Conservation (phyloP, 148 eudicot genomes). For the Vaccinium myrtillus region DNA sequence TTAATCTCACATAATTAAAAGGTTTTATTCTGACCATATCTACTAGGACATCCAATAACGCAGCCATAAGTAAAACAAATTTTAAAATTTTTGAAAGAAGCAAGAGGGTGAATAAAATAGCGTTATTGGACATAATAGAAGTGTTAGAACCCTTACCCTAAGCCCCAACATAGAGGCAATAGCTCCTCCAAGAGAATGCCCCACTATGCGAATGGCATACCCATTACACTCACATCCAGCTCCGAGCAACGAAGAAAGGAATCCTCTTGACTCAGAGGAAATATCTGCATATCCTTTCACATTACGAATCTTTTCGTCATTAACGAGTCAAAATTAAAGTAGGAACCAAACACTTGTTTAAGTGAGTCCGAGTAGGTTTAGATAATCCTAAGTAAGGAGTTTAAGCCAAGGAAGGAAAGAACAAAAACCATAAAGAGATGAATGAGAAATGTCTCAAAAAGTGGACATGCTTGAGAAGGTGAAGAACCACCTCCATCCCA, state of each 20-base stretch:
- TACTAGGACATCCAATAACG: neutral
- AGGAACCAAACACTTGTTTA: neutral
- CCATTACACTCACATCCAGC: constrained; percentile 75
- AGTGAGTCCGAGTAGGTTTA: neutral
- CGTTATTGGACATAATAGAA: neutral
- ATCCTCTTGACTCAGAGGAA: constrained; percentile 49
- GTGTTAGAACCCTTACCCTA: constrained; percentile 38
- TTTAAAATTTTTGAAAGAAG: neutral
- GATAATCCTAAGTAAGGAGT: neutral
- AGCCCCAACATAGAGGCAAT: constrained; percentile 67
- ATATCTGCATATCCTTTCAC: constrained; percentile 25
- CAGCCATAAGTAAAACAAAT: neutral
- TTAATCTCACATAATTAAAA: neutral
- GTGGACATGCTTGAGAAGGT: neutral
- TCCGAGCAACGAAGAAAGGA: constrained; percentile 68
- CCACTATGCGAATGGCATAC: constrained; percentile 63
- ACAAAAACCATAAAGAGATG: neutral
- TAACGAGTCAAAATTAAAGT: neutral
- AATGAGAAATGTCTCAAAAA: neutral
- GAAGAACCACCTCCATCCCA: neutral
- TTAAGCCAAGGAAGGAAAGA: neutral
- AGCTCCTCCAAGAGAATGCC: constrained; percentile 89
- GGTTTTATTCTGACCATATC: neutral
- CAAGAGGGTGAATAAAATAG: neutral
- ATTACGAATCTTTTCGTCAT: constrained; percentile 14